Evolutionary conservation across 1,284 basidiomycete genomes (phyloP).

Genomic region (Peniophora sp.): DNA sequence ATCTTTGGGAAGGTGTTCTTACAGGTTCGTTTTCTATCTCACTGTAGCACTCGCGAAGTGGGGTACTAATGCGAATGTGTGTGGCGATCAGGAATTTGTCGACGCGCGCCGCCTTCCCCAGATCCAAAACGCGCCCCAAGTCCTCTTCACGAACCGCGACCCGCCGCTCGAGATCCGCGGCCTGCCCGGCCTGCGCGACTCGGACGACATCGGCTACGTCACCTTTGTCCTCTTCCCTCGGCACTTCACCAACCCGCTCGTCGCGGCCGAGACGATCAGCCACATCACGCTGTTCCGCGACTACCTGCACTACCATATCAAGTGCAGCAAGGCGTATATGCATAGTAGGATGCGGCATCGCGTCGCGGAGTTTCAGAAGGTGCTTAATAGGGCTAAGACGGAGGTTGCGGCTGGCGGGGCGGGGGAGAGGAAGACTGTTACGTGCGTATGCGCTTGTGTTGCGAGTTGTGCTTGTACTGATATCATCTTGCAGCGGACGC

Average conservation of each 20-base stretch:
- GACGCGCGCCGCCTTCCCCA: constrained; percentile 90
- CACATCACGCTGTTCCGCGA: constrained; percentile 97
- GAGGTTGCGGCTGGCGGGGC: constrained; percentile 72
- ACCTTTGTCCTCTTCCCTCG: constrained; percentile 98
- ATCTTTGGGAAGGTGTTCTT: constrained; percentile 97
- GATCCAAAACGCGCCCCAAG: constrained; percentile 96
- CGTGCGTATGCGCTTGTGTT: constrained; percentile 42
- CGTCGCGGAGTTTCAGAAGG: constrained; percentile 95
- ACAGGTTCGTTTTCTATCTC: constrained; percentile 53
- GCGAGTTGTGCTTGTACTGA: not conserved
- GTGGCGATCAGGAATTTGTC: constrained; percentile 82
- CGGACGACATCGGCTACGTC: constrained; percentile 95
- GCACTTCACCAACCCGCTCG: constrained; percentile 78
- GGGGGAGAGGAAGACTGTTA: constrained; percentile 89
- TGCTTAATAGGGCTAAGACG: constrained; percentile 96
- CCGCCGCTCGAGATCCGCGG: constrained; percentile 90
- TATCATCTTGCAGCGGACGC: not conserved
- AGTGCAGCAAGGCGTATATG: constrained; percentile 99
- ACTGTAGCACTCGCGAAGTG: not conserved
- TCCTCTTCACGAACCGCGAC: constrained; percentile 93
- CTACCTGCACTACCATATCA: constrained; percentile 99
- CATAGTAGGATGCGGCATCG: constrained; percentile 95
- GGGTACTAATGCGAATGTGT: not conserved
- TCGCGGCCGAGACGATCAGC: constrained; percentile 82
- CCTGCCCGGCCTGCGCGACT: constrained; percentile 67